phyloP scores from a whole-genome alignment of 306 rosid genomes.

The Prunus salicina region DNA sequence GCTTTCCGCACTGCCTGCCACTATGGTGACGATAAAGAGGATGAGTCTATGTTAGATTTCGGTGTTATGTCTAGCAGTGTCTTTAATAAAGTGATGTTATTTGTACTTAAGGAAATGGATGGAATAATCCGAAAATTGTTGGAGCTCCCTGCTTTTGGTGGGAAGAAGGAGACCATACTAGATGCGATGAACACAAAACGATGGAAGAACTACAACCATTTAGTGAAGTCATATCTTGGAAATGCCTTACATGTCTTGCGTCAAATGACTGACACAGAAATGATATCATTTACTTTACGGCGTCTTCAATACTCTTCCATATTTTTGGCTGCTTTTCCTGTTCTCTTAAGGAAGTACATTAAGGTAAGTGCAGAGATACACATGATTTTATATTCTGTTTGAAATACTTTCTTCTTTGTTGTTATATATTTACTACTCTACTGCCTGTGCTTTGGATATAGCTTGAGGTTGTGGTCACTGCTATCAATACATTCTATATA shows the following conservation, averaged over 20 bases:
- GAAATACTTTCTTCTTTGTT: slow-evolving; percentile 17
- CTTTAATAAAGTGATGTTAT: slow-evolving; percentile 83
- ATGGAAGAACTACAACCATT: slow-evolving; percentile 70
- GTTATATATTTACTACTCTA: neutral
- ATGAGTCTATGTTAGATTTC: slow-evolving; percentile 48
- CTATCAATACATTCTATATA: neutral
- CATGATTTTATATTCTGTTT: slow-evolving; percentile 13
- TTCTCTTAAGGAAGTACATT: slow-evolving; percentile 75
- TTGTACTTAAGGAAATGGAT: slow-evolving; percentile 85
- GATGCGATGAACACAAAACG: slow-evolving; percentile 61
- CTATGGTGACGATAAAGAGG: slow-evolving; percentile 79
- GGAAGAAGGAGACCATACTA: slow-evolving; percentile 71
- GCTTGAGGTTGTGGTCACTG: slow-evolving; percentile 2
- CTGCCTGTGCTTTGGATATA: neutral
- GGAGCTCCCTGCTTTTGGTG: slow-evolving; percentile 79
- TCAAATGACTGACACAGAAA: slow-evolving; percentile 92
- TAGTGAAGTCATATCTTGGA: slow-evolving; percentile 93
- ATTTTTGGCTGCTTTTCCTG: slow-evolving; percentile 84
- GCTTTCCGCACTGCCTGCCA: slow-evolving; percentile 93
- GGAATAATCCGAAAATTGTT: slow-evolving; percentile 71
- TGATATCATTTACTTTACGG: slow-evolving; percentile 84
- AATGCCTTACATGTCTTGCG: slow-evolving; percentile 85
- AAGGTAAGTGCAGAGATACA: slow-evolving; percentile 51
- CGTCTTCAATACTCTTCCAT: slow-evolving; percentile 75
- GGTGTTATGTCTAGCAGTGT: slow-evolving; percentile 78